Conservation (phyloP, 768 basidiomycete species). For the Erythrobasidium yunnanense region DNA sequence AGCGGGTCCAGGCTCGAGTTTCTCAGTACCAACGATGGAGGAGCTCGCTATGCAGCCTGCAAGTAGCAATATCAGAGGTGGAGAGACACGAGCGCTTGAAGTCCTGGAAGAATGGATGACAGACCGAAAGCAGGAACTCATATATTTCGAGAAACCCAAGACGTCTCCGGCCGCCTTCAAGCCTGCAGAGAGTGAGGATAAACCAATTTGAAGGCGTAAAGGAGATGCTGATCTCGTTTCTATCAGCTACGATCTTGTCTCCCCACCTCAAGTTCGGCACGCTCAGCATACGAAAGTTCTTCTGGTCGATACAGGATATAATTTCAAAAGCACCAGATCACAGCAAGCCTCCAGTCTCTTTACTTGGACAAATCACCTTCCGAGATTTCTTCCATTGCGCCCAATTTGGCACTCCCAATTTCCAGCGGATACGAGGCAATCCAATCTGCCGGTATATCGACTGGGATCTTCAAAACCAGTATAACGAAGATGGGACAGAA, state of each 20-base stretch:
- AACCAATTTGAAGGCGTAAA: too few species aligned
- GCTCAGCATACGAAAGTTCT: conserved; percentile 41
- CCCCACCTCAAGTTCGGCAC: conserved; percentile 44
- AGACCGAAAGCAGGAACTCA: conserved; percentile 36
- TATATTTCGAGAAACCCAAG: conserved; percentile 43
- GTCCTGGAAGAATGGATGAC: conserved; percentile 37
- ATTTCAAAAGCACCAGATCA: conserved; percentile 32
- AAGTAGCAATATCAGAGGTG: conserved; percentile 40
- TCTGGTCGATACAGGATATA: conserved; percentile 40
- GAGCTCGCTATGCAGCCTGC: conserved; percentile 39
- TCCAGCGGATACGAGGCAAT: conserved; percentile 42
- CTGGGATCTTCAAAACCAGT: conserved; percentile 42
- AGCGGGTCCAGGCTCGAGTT: conserved; percentile 38
- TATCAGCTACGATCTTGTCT: conserved; percentile 38
- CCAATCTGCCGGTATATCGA: conserved; percentile 37
- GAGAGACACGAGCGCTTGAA: conserved; percentile 39
- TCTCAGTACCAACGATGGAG: conserved; percentile 41
- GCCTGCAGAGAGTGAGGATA: conserved; percentile 33
- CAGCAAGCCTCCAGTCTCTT: conserved; percentile 36
- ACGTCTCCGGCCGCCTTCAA: conserved; percentile 42
- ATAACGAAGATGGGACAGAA: conserved; percentile 39
- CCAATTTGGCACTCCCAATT: conserved; percentile 40
- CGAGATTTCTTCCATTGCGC: conserved; percentile 42
- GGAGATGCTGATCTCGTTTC: background rate
- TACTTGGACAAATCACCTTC: conserved; percentile 42